Evolutionary conservation across 805 yeast species (phyloP), one percentile per base, ranked within the genome.

Genomic region (Candida pini): DNA sequence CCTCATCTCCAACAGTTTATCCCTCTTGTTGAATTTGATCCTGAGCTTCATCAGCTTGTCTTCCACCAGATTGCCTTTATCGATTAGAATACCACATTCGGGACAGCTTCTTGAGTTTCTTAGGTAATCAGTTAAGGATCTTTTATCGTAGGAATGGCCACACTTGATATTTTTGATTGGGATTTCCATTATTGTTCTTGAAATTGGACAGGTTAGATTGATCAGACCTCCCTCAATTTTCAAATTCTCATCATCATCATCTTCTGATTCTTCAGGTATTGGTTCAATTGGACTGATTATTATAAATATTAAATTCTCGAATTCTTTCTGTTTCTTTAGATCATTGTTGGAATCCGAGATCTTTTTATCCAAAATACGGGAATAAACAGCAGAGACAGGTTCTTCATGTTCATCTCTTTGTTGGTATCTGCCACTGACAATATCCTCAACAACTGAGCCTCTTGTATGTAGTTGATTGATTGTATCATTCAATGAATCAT

Each of bases 221-320:
- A 84, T 62, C 24, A 61, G 71, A 25, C 92, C 92, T 36, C 92
- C 94, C 8, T 73, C 76, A 5, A 83, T 69, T 27, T 68, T 73
- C 21, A 83, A 30, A 16, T 80, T 90, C 25, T 73, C 79, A 10
- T 66, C 77, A 9, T 49, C 56, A 1, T 52, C 58, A 6, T 56
- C 65, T 12, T 64, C 70, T 12, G 43, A 39, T 8, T 37, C 43
- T 5, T 42, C 52, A 0, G 86, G 85, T 14, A 82, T 47, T 6
- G 84, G 79, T 19, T 73, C 73, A 20, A 71, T 71, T 0, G 92
- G 92, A 41, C 77, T 66, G 3, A 66, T 55, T 13, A 77, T 49
- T 6, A 82, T 69, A 47, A 73, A 71, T 1, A 67, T 48, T 6
- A n/a, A n/a, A n/a, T n/a, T n/a, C n/a, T n/a, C n/a, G n/a, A n/a